Evolutionary conservation across 768 basidiomycete species (phyloP), one percentile per base, ranked within the genome.

Genomic region (Saitozyma podzolica): DNA sequence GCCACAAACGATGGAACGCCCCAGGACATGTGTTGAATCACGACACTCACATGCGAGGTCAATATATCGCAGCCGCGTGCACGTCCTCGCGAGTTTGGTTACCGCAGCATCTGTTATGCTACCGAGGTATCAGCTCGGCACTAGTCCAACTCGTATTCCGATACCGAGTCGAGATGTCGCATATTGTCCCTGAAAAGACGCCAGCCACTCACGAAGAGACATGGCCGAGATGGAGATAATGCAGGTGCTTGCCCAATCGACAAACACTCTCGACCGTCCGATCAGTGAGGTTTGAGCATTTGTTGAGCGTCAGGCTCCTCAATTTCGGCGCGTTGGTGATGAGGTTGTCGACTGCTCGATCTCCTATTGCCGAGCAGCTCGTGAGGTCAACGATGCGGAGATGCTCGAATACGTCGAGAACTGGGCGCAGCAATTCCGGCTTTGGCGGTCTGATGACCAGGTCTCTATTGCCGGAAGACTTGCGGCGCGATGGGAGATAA

Each of bases 191-290:
- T 2, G 43, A 13, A 2, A n/a, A 29, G 29, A 29, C 51, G 29
- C 16, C 13, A 9, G 4, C 2, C 10, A 79, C 82, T 67, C 62
- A 83, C 83, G 62, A 59, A 13, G 67, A 61, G 6, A 91, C 90
- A 81, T 99, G 95, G 8, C 93, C 96, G 47, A 98, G 84, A 78
- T 99, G 96, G 41, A 99, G 85, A 76, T 95, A 92, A 77, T 98
- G 96, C 41, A 99, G 78, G 76, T 93, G 86, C 76, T 89, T 89
- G n/a, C 94, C 94, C 16, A 99, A 84, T 73, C 83, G 84, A 78
- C 90, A 90, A 41, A 98, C 90, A 62, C 85, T 88, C 68, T 89
- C 87, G 43, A 98, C 86, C 1, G 89, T 85, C 61, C 84, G 85
- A 80, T 95, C 91, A 8, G 92, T 91, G 71, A 96, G 82, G 50